Conservation (phyloP, 441 rosid species). For the Adansonia grandidieri region DNA sequence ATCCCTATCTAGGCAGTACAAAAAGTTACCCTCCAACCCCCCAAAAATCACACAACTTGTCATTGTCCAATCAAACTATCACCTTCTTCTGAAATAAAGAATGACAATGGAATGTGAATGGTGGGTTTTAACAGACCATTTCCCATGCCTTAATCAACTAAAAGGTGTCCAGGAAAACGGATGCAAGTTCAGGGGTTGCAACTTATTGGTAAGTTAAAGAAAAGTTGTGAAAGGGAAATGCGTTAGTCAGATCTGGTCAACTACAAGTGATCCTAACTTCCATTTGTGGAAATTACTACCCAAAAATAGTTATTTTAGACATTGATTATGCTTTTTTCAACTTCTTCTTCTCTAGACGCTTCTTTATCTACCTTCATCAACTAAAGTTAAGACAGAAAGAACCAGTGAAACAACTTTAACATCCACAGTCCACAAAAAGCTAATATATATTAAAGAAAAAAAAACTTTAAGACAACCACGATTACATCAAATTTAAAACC, state of each 20-base stretch:
- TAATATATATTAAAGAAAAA: neutral
- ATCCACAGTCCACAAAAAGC: slow-evolving; percentile 28
- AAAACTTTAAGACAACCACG: slow-evolving; percentile 22
- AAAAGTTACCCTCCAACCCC: slow-evolving; percentile 49
- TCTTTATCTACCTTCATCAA: slow-evolving; percentile 50
- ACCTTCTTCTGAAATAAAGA: slow-evolving; percentile 41
- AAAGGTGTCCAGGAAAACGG: slow-evolving; percentile 24
- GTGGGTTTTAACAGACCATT: slow-evolving; percentile 39
- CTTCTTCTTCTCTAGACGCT: slow-evolving; percentile 45
- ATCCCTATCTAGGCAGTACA: slow-evolving; percentile 47
- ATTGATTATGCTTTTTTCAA: slow-evolving; percentile 34
- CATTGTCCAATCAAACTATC: slow-evolving; percentile 55
- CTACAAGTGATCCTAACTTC: slow-evolving; percentile 46
- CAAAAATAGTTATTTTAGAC: slow-evolving; percentile 27
- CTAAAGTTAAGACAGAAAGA: slow-evolving; percentile 38
- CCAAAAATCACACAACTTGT: slow-evolving; percentile 47
- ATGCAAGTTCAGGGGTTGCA: slow-evolving; percentile 36
- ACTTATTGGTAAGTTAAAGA: slow-evolving; percentile 37
- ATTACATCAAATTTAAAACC: slow-evolving; percentile 34
- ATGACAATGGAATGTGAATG: slow-evolving; percentile 41
- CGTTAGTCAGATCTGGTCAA: slow-evolving; percentile 48
- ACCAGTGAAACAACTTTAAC: slow-evolving; percentile 32
- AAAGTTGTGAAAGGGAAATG: slow-evolving; percentile 41
- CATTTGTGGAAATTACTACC: slow-evolving; percentile 37
- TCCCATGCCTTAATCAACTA: slow-evolving; percentile 49